Evolutionary conservation across 345 rosid genomes (phyloP).

Genomic region (Salix exigua): DNA sequence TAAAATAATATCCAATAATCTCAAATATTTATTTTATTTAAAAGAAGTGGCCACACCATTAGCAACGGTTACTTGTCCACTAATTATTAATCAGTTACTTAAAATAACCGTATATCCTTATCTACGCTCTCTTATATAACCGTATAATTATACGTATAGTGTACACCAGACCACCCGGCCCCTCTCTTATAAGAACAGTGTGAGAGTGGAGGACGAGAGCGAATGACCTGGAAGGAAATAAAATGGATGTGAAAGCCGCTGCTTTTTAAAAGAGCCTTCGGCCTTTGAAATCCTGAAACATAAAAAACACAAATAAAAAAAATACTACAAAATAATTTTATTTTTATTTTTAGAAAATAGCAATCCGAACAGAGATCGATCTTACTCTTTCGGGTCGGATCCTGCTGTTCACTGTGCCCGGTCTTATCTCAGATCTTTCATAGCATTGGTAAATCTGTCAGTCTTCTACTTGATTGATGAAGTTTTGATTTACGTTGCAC

Average conservation of each 20-base stretch:
- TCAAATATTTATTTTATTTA: too few species aligned
- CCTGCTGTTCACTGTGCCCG: conserved; percentile 19
- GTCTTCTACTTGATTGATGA: conserved; percentile 24
- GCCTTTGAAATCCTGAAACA: neutral
- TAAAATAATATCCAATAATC: too few species aligned
- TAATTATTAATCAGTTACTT: neutral
- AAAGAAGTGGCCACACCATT: neutral
- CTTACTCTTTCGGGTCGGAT: conserved; percentile 27
- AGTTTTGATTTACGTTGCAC: conserved; percentile 33
- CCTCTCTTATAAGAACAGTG: neutral
- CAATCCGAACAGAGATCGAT: conserved; percentile 12
- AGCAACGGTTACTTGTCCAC: neutral
- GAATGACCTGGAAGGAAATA: conserved; percentile 8
- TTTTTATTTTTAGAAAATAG: neutral
- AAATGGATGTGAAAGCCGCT: conserved; percentile 38
- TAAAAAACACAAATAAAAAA: neutral
- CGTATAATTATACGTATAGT: conserved; percentile 7
- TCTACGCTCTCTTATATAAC: neutral
- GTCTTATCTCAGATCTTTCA: conserved; percentile 29
- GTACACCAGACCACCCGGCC: neutral
- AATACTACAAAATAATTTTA: neutral
- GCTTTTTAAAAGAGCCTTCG: neutral
- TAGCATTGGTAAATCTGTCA: neutral
- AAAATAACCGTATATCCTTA: conserved; percentile 1
- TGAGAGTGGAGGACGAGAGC: neutral